phyloP scores from a whole-genome alignment of 2,329 filamentous ascomycete genomes.

The Mariannaea sp. region DNA sequence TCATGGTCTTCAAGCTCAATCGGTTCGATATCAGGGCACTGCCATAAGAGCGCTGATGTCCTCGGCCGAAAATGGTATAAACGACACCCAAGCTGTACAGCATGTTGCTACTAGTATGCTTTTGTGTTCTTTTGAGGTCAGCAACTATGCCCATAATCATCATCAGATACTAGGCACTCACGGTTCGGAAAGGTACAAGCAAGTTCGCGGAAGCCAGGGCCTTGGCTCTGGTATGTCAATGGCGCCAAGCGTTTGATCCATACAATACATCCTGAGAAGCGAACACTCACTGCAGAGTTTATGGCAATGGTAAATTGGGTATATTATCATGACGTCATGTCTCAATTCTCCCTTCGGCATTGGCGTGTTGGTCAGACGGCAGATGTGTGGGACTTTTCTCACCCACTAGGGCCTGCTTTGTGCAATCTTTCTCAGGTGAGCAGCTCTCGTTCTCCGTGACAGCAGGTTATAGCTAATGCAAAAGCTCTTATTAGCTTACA shows the following conservation, averaged over 20 bases:
- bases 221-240: conserved; percentile 32
- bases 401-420: too few relatives aligned
- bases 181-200: conserved; percentile 34
- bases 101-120: conserved; percentile 32
- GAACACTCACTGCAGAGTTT: neutral
- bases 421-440: too few relatives aligned
- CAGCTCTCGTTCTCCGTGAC: too few relatives aligned
- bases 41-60: conserved; percentile 19
- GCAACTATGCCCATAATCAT: too few relatives aligned
- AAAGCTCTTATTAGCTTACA: too few relatives aligned
- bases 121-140: conserved; percentile 26
- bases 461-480: too few relatives aligned
- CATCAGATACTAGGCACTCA: too few relatives aligned
- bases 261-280: conserved; percentile 10
- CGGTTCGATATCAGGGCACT: conserved; percentile 11
- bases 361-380: too few relatives aligned
- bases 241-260: conserved; percentile 25
- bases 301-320: conserved; percentile 25
- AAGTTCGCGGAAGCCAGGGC: conserved; percentile 18
- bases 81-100: conserved; percentile 11
- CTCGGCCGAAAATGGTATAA: neutral
- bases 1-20: accelerated
- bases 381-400: too few relatives aligned
- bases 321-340: conserved; percentile 23
- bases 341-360: conserved; percentile 26